Evolutionary conservation across 768 basidiomycete species (phyloP).

Genomic region (Leccinum aurantiacum): DNA sequence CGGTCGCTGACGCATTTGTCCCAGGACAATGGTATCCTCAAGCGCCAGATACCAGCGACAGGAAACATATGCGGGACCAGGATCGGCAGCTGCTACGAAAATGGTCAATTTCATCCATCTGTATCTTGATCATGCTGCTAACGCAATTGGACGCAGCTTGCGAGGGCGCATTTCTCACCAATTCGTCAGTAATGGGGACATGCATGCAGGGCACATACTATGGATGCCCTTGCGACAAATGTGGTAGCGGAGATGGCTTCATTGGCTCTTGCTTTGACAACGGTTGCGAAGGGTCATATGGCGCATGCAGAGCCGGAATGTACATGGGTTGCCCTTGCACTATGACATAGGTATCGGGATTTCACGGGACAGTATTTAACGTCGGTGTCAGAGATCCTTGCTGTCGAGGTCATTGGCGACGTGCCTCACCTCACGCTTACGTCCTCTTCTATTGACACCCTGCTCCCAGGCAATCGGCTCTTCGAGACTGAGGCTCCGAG

Average conservation of each 20-base stretch:
- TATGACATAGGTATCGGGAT: not conserved
- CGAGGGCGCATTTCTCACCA: not conserved
- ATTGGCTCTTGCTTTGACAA: not conserved
- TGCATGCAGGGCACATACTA: not conserved
- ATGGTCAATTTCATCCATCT: not conserved
- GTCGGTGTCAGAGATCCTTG: not conserved
- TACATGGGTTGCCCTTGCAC: not conserved
- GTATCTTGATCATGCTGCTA: not conserved
- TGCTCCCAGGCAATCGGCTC: too few species aligned
- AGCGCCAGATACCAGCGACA: not conserved
- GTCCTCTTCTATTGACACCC: too few species aligned
- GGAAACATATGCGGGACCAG: not conserved
- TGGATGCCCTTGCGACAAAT: not conserved
- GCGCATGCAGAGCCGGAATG: not conserved
- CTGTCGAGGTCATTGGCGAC: not conserved
- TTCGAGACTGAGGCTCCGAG: too few species aligned
- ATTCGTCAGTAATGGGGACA: not conserved
- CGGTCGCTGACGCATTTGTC: not conserved
- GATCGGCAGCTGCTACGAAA: not conserved
- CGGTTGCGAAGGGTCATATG: not conserved
- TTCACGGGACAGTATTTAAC: not conserved
- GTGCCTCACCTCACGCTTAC: not conserved
- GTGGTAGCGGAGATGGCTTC: not conserved
- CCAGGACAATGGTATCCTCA: not conserved
- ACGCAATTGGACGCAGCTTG: not conserved